These are phyloP conservation scores for Emericellopsis atlantica DNA, from an alignment of 2,329 filamentous ascomycete genomes.

Conservation along the genomic window DNA sequence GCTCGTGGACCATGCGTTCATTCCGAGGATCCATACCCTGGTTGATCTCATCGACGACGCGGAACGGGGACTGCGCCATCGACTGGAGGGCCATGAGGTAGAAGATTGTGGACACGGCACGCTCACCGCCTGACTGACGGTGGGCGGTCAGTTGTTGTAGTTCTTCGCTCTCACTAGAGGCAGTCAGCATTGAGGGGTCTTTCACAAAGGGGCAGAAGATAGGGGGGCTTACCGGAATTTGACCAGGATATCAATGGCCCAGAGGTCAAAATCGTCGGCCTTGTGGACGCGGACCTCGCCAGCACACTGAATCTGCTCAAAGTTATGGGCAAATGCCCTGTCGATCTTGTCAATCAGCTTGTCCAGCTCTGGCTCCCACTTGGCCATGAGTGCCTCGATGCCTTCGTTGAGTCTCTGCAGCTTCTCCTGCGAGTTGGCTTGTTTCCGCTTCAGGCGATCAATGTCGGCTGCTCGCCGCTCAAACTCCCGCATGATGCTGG, in stretches of 20 bases:
- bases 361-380: conserved; percentile 80
- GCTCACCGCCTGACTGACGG: conserved; percentile 90
- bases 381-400: conserved; percentile 53
- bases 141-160: conserved; percentile 81
- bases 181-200: conserved; percentile 3
- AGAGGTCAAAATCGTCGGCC: conserved; percentile 84
- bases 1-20: conserved; percentile 93
- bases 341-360: conserved; percentile 69
- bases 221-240: conserved; percentile 63
- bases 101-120: conserved; percentile 94
- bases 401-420: conserved; percentile 41
- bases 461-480: conserved; percentile 63
- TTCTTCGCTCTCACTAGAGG: conserved; percentile 57
- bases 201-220: not conserved
- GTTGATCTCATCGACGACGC: conserved; percentile 98
- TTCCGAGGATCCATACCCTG: conserved; percentile 99
- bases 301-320: conserved; percentile 85
- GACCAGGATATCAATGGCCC: conserved; percentile 88
- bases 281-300: conserved; percentile 85
- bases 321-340: conserved; percentile 84
- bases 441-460: conserved; percentile 42
- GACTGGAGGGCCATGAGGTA: conserved; percentile 97
- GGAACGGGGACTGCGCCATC: conserved; percentile 87
- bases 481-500: conserved; percentile 63
- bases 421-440: conserved; percentile 38